Conservation (phyloP, 2,329 filamentous ascomycete genomes). For the Aspergillus puulaauensis region DNA sequence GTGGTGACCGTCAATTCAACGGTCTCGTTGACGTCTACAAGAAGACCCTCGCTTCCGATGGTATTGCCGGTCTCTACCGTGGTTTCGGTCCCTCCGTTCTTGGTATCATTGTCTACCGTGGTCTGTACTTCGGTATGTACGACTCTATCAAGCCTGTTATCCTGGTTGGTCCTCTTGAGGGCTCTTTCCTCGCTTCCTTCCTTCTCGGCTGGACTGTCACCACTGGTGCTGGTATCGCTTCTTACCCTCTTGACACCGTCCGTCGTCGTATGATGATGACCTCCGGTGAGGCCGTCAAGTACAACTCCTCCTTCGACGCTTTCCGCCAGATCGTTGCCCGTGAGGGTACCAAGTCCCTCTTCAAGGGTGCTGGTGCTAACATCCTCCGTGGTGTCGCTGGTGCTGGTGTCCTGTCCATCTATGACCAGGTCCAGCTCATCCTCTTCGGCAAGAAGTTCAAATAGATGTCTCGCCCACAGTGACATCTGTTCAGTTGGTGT, state of each 20-base stretch:
- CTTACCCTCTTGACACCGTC: conserved; percentile 99
- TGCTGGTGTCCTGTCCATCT: conserved; percentile 99
- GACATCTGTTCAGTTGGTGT: conserved; percentile 17
- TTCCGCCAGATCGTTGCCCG: conserved; percentile 92
- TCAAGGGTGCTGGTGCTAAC: conserved; percentile 99
- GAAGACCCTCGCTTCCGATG: conserved; percentile 98
- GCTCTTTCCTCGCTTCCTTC: conserved; percentile 99
- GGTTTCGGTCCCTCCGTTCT: conserved; percentile 99
- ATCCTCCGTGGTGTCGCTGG: conserved; percentile 99
- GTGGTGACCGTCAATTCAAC: conserved; percentile 99
- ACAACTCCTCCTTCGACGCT: conserved; percentile 94
- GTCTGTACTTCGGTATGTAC: conserved; percentile 99
- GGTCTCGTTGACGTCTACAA: conserved; percentile 99
- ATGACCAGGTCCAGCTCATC: conserved; percentile 98
- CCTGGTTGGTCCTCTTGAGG: conserved; percentile 85
- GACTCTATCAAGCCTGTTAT: conserved; percentile 99
- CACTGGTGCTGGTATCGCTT: conserved; percentile 99
- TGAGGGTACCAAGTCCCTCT: conserved; percentile 98
- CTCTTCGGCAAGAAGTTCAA: conserved; percentile 98
- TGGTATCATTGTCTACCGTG: conserved; percentile 99
- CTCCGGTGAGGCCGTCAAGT: conserved; percentile 94
- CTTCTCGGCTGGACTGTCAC: conserved; percentile 97
- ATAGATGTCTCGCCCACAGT: conserved; percentile 28
- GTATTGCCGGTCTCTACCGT: conserved; percentile 99
- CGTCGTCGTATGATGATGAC: conserved; percentile 99